Evolutionary conservation across 768 basidiomycete species (phyloP).

Genomic region (Hirschioporus abietinus): DNA sequence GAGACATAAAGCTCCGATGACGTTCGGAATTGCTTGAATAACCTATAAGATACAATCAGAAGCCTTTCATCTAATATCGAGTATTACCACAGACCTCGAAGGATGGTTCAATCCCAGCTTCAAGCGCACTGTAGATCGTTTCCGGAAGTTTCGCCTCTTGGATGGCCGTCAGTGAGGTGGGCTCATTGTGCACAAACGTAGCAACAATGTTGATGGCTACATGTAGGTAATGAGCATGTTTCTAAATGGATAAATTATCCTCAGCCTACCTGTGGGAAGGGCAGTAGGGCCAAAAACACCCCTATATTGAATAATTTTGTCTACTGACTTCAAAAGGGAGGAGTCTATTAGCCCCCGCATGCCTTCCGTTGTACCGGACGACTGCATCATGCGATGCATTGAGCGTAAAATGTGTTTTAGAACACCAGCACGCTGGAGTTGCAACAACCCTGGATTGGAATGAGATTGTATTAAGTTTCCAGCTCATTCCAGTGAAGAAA

Average conservation of each 20-base stretch:
- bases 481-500: slow-evolving; percentile 3
- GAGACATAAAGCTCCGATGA: slow-evolving; percentile 92
- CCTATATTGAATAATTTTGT: slow-evolving; percentile 81
- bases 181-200: slow-evolving; percentile 97
- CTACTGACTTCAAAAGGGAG: slow-evolving; percentile 75
- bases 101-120: slow-evolving; percentile 77
- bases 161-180: slow-evolving; percentile 86
- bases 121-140: slow-evolving; percentile 81
- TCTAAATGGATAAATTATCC: slow-evolving; percentile 6
- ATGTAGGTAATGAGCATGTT: slow-evolving; percentile 13
- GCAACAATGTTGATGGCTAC: slow-evolving; percentile 92
- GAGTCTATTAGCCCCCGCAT: slow-evolving; percentile 92
- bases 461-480: neutral
- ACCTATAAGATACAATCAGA: slow-evolving; percentile 43
- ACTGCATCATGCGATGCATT: slow-evolving; percentile 96
- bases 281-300: slow-evolving; percentile 83
- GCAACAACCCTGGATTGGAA: slow-evolving; percentile 51
- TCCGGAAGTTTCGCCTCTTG: slow-evolving; percentile 91
- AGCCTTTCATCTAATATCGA: slow-evolving; percentile 6
- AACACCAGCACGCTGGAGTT: slow-evolving; percentile 71
- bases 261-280: slow-evolving; percentile 68
- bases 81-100: slow-evolving; percentile 58
- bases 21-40: slow-evolving; percentile 89
- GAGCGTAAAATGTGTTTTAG: slow-evolving; percentile 88
- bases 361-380: slow-evolving; percentile 89